Conservation (phyloP, 192 early-diverging fungal species). For the Backusella westeae region DNA sequence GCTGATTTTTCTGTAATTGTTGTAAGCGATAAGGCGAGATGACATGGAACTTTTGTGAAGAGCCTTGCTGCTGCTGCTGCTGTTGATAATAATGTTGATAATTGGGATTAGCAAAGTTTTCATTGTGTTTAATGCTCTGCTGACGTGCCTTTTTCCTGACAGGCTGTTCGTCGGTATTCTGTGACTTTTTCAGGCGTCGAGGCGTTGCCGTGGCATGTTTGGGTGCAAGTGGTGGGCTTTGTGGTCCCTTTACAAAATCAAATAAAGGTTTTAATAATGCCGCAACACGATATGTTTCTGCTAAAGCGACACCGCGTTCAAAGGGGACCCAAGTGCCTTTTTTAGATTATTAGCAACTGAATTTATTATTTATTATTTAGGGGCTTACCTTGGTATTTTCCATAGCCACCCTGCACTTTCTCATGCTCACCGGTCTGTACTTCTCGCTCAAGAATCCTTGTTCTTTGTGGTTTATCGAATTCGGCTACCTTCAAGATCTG, state of each 20-base stretch:
- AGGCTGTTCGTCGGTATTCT: background rate
- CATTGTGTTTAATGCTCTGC: constrained; percentile 14
- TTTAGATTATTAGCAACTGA: background rate
- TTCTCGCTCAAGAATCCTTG: constrained; percentile 92
- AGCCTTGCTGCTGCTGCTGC: background rate
- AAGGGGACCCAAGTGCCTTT: constrained; percentile 81
- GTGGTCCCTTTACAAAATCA: constrained; percentile 68
- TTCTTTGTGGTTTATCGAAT: constrained; percentile 89
- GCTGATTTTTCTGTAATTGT: background rate
- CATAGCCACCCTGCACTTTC: constrained; percentile 98
- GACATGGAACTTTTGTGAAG: background rate
- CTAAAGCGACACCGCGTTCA: constrained; percentile 76
- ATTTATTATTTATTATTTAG: background rate
- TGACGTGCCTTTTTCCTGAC: constrained; percentile 40
- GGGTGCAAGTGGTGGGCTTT: constrained; percentile 53
- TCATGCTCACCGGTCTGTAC: constrained; percentile 86
- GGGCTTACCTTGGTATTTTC: constrained; percentile 89
- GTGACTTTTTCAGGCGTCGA: constrained; percentile 39
- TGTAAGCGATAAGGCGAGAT: background rate
- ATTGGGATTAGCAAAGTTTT: constrained; percentile 21
- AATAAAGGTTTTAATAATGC: constrained; percentile 73
- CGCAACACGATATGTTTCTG: constrained; percentile 78
- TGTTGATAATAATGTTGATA: constrained; percentile 11
- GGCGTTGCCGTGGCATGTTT: constrained; percentile 54
- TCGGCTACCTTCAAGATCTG: constrained; percentile 98